Evolutionary conservation across 768 basidiomycete species (phyloP).

Genomic region (Collybia sordida): DNA sequence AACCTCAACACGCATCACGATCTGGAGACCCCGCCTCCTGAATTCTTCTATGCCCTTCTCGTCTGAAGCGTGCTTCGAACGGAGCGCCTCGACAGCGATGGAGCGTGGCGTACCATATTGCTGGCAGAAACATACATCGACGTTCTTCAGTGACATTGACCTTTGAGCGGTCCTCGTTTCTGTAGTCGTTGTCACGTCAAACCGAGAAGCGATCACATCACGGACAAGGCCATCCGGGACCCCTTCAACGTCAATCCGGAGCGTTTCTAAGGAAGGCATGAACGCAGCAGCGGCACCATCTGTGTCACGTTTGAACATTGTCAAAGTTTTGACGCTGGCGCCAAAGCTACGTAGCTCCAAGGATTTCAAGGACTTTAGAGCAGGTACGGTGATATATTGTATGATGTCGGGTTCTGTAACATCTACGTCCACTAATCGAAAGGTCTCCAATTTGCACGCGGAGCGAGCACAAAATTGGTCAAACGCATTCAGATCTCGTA

Average conservation of each 20-base stretch:
- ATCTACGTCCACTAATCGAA: neutral
- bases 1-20: no score
- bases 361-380: neutral
- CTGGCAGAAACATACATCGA: neutral
- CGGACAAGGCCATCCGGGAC: neutral
- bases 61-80: no score
- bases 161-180: neutral
- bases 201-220: neutral
- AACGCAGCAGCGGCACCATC: neutral
- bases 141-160: neutral
- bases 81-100: no score
- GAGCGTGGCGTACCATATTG: no score
- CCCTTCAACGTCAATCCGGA: neutral
- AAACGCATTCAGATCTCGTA: neutral
- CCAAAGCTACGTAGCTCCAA: neutral
- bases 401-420: constrained; percentile 1
- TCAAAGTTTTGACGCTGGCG: neutral
- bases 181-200: neutral
- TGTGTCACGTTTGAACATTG: neutral
- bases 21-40: no score
- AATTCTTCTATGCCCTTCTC: no score
- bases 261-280: neutral
- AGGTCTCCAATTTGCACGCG: neutral
- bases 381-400: neutral
- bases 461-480: constrained; percentile 1